Base-by-base conservation (phyloP, 768 basidiomycete species). In the Grammothele lineata region DNA sequence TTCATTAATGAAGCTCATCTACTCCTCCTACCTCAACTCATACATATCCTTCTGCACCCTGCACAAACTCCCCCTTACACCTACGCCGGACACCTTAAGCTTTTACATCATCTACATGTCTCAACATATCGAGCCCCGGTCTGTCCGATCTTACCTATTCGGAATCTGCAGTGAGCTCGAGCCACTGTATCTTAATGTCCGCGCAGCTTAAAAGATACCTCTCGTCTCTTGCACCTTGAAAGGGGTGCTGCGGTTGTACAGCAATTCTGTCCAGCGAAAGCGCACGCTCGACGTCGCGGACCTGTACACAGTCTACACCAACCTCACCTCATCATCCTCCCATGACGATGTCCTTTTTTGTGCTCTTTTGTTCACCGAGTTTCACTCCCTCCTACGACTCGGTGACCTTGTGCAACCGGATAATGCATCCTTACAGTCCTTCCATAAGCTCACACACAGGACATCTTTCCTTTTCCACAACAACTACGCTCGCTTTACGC, bases 161-260 rank as follows among this genome's bases (percentile, higher is more conserved):
- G 70, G 71, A 12, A 68, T 72, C 14, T 62, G 62, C 47, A 61
- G 60, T 25, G 57, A 62, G 37, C 61, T 72, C 5, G 61, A 69
- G 43, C 30, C 54, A 0, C 49, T 52, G 23, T 73, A 56, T 51
- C 70, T 71, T 1, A 8, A 53, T 1, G 58, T 68, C 2, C 58
- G 62, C 0, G n/a, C 10, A 0, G 26, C 40, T 14, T 57, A 62
- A 3, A 27, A 48, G 3, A 45, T 48, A 2, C 32, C 34, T 0
- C 50, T 72, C 0, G 70, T 74, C 1, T 8, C 37, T 0, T 38
- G 54, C 3, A 68, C 69, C 0, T 43, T 73, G 0, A 22, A 43
- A 0, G 72, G 74, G 0, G 68, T 65, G 48, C 58, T 58, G 21
- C 52, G 58, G 0, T 10, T 62, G 1, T 22, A 38, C 2, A 53